phyloP scores from a whole-genome alignment of 2,329 filamentous ascomycete genomes.

The Monilinia laxa region DNA sequence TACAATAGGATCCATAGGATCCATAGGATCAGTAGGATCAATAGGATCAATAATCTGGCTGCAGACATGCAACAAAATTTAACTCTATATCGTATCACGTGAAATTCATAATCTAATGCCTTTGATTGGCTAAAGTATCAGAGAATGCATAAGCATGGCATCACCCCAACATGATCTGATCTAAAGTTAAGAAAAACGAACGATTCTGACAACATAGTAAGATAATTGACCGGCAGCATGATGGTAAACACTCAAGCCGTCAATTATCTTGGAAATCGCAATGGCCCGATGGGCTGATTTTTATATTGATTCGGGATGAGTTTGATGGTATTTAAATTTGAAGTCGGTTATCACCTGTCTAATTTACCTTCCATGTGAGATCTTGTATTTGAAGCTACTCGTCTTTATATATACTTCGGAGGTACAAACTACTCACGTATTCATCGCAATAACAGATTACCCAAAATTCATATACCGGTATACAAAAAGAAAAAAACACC shows the following conservation, averaged over 20 bases:
- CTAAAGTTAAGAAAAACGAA: conserved; percentile 6
- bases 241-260: neutral
- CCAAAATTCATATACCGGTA: neutral
- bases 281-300: conserved; percentile 18
- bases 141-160: neutral
- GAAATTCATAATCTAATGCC: too few species aligned
- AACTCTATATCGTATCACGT: too few species aligned
- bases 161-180: conserved; percentile 14
- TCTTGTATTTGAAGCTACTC: neutral
- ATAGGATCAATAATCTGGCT: too few species aligned
- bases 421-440: too few species aligned
- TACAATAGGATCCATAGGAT: too few species aligned
- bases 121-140: too few species aligned
- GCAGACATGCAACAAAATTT: too few species aligned
- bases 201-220: conserved; percentile 5
- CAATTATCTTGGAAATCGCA: neutral
- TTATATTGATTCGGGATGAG: too few species aligned
- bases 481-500: neutral
- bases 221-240: neutral
- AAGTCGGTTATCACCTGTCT: neutral
- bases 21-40: too few species aligned
- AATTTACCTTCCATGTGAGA: neutral
- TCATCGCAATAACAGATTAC: neutral
- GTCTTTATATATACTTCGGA: too few species aligned
- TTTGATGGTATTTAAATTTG: neutral